Conservation (phyloP, 345 rosid species). For the Syzygium oleosum region DNA sequence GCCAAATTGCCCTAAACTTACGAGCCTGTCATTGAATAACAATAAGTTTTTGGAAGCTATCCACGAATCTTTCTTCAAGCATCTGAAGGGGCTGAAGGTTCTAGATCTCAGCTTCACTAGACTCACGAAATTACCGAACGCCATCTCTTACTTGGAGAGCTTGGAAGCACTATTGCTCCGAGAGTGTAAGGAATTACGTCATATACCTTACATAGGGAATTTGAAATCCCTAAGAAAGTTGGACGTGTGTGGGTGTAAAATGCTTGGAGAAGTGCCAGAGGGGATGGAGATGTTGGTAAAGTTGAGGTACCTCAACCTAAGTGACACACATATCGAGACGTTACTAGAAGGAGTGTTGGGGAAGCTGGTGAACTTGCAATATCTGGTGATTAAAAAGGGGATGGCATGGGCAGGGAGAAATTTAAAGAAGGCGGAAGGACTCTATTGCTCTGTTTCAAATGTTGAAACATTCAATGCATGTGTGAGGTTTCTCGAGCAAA, state of each 20-base stretch:
- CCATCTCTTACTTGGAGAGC: background rate
- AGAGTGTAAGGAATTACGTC: fast-evolving
- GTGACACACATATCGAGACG: fast-evolving
- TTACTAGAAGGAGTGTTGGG: background rate
- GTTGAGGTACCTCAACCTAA: background rate
- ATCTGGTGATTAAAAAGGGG: background rate
- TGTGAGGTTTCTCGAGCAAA: background rate
- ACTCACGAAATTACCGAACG: background rate
- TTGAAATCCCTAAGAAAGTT: background rate
- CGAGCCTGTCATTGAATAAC: background rate
- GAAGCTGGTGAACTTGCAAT: background rate
- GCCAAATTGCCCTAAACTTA: constrained; percentile 1
- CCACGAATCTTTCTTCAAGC: background rate
- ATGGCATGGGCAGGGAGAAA: background rate
- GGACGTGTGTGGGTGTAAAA: background rate
- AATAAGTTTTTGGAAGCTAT: background rate
- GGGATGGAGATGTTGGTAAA: constrained; percentile 8
- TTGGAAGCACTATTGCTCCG: background rate
- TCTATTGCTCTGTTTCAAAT: background rate
- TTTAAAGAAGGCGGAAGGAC: background rate
- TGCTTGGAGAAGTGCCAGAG: background rate
- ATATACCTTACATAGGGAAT: constrained; percentile 3
- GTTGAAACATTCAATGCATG: background rate
- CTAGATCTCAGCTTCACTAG: background rate
- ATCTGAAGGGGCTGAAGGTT: background rate